phyloP scores from a whole-genome alignment of 805 yeast genomes.

The Saccharomycopsis guyanensis region DNA sequence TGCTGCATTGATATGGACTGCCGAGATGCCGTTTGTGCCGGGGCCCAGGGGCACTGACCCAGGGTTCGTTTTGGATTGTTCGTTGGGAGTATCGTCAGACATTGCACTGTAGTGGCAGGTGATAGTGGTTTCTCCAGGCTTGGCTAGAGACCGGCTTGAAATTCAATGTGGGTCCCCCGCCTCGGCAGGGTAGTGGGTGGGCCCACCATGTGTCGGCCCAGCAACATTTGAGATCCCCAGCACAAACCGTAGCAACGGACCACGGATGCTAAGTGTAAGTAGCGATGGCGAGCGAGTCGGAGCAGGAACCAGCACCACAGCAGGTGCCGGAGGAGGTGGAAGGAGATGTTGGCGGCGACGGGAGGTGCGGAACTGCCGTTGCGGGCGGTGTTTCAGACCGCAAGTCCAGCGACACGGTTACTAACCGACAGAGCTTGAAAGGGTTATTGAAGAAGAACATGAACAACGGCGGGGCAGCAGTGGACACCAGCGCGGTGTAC shows the following conservation, averaged over 20 bases:
- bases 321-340: too few species aligned
- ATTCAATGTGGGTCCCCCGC: too few species aligned
- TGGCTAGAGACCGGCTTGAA: too few species aligned
- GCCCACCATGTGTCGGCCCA: background rate
- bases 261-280: background rate
- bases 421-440: background rate
- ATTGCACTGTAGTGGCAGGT: too few species aligned
- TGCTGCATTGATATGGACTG: slow-evolving; percentile 52
- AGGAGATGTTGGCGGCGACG: too few species aligned
- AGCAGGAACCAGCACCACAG: background rate
- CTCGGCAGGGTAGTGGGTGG: background rate
- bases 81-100: too few species aligned
- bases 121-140: too few species aligned
- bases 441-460: background rate
- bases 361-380: too few species aligned
- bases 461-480: background rate
- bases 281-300: background rate
- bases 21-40: slow-evolving; percentile 37
- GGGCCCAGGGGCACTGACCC: too few species aligned
- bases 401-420: too few species aligned
- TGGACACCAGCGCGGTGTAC: background rate
- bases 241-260: background rate
- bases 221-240: background rate
- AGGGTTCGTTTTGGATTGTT: too few species aligned
- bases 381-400: too few species aligned